Conservation (phyloP, 2,329 filamentous ascomycete species). For the Thielaviopsis ethacetica region DNA sequence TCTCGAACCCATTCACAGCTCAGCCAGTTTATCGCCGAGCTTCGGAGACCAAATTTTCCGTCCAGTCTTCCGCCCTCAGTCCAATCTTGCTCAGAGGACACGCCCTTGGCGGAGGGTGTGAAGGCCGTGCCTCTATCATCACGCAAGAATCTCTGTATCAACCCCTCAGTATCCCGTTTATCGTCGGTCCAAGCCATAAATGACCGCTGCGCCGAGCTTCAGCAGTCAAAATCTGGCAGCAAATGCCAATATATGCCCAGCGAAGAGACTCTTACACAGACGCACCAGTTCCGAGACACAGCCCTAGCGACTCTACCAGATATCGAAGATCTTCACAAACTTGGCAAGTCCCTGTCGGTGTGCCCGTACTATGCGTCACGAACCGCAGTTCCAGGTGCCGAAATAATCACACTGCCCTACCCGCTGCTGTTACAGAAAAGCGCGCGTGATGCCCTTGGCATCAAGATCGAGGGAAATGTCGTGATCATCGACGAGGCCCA, state of each 20-base stretch:
- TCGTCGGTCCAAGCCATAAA: slow-evolving; percentile 69
- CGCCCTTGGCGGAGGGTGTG: slow-evolving; percentile 26
- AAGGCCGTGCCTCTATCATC: slow-evolving; percentile 77
- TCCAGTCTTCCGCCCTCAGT: slow-evolving; percentile 42
- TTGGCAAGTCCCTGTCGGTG: slow-evolving; percentile 64
- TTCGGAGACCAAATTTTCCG: slow-evolving; percentile 63
- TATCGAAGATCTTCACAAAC: slow-evolving; percentile 71
- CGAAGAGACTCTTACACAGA: slow-evolving; percentile 55
- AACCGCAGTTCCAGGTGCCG: slow-evolving; percentile 62
- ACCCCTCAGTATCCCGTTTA: slow-evolving; percentile 60
- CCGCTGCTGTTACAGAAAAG: slow-evolving; percentile 75
- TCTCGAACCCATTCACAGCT: slow-evolving; percentile 87
- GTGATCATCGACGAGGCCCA: slow-evolving; percentile 97
- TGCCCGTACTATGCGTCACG: slow-evolving; percentile 97
- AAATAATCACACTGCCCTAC: slow-evolving; percentile 87
- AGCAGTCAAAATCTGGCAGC: slow-evolving; percentile 45
- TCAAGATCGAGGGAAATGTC: slow-evolving; percentile 73
- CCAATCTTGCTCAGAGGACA: slow-evolving; percentile 11
- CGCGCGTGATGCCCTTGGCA: slow-evolving; percentile 70
- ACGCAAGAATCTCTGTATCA: slow-evolving; percentile 79
- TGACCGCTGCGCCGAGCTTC: slow-evolving; percentile 78
- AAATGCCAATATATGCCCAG: slow-evolving; percentile 64
- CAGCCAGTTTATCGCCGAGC: slow-evolving; percentile 70
- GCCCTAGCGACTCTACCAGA: slow-evolving; percentile 73
- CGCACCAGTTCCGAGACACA: slow-evolving; percentile 72